These are phyloP conservation scores for Albugo laibachii DNA, from an alignment of 352 stramenopile species.

Conservation along the genomic window DNA sequence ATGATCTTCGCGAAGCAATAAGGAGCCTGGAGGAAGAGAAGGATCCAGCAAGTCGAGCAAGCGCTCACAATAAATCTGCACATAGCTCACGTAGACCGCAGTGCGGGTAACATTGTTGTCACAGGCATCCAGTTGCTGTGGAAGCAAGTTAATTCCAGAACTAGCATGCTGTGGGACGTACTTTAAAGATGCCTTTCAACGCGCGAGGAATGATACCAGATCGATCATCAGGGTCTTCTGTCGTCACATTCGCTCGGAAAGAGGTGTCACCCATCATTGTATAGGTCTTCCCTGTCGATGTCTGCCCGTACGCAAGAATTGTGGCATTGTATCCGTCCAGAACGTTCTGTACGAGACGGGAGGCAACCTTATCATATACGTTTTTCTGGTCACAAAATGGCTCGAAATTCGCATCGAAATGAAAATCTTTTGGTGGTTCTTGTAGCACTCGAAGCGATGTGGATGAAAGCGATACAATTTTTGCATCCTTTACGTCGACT, in stretches of 20 bases:
- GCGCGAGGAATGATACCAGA: constrained; percentile 37
- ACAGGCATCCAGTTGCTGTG: not conserved
- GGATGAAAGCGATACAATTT: constrained; percentile 3
- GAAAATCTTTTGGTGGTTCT: constrained; percentile 22
- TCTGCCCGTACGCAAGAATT: constrained; percentile 49
- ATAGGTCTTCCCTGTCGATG: constrained; percentile 41
- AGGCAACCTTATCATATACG: constrained; percentile 29
- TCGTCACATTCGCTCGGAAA: not conserved
- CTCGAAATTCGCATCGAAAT: constrained; percentile 29
- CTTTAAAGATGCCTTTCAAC: constrained; percentile 34
- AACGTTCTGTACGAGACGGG: constrained; percentile 33
- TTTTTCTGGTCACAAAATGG: constrained; percentile 19
- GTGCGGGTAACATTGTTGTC: constrained; percentile 3
- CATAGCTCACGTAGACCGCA: constrained; percentile 39
- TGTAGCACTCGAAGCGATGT: constrained; percentile 6
- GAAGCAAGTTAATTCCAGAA: not conserved
- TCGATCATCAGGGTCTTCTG: constrained; percentile 15
- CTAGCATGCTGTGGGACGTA: constrained; percentile 3
- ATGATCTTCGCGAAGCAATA: constrained; percentile 35
- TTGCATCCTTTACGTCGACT: constrained; percentile 2
- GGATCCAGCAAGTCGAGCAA: constrained; percentile 45
- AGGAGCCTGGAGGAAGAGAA: constrained; percentile 15
- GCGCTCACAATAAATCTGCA: constrained; percentile 71
- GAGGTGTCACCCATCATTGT: constrained; percentile 28
- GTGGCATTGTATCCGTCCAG: constrained; percentile 46